phyloP scores from a whole-genome alignment of 2,329 filamentous ascomycete species.

The Aspergillus sp. region DNA sequence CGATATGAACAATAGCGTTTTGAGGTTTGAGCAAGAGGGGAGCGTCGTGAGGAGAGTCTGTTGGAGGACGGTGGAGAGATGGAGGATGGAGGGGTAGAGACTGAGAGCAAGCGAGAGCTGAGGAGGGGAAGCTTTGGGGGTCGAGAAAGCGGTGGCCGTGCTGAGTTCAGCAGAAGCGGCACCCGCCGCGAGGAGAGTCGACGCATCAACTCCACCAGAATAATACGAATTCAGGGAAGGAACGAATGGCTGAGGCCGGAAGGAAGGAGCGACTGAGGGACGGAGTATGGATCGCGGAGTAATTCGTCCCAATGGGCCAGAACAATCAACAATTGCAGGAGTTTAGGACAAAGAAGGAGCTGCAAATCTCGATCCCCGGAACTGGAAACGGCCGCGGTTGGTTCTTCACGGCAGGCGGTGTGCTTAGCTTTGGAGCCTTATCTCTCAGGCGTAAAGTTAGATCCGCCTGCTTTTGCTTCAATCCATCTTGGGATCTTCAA shows the following conservation, averaged over 20 bases:
- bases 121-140: conserved; percentile 34
- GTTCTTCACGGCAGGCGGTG: conserved; percentile 20
- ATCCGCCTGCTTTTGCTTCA: neutral
- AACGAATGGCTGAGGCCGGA: neutral
- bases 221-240: conserved; percentile 4
- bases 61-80: conserved; percentile 24
- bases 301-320: conserved; percentile 7
- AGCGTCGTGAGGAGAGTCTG: conserved; percentile 29
- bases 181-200: conserved; percentile 39
- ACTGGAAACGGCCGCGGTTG: conserved; percentile 11
- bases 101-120: conserved; percentile 24
- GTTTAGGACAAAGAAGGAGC: conserved; percentile 12
- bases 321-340: conserved; percentile 8
- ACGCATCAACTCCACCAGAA: conserved; percentile 33
- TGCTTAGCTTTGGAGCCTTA: neutral
- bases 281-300: conserved; percentile 2
- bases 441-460: neutral
- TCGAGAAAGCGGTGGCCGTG: conserved; percentile 40
- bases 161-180: conserved; percentile 38
- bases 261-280: conserved; percentile 18
- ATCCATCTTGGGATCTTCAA: neutral
- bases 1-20: conserved; percentile 74
- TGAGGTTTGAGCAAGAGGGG: conserved; percentile 36
- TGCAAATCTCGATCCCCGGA: conserved; percentile 14
- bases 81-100: conserved; percentile 29